These are phyloP conservation scores for Pleurotus pulmonarius DNA, from an alignment of 768 basidiomycete species.

Conservation along the genomic window DNA sequence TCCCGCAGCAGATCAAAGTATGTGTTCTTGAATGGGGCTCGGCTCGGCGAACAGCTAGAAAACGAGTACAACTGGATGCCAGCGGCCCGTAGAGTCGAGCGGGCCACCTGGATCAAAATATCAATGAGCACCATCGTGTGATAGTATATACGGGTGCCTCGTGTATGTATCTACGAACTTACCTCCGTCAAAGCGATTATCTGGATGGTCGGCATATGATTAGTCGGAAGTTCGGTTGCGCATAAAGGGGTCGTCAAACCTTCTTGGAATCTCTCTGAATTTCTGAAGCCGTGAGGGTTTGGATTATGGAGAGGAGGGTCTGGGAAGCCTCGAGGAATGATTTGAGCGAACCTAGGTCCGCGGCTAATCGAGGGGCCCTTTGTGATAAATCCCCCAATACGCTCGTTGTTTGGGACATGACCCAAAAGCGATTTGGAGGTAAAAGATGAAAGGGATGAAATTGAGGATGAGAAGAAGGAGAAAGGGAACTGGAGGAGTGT, in stretches of 20 bases:
- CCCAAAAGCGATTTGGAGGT: background rate
- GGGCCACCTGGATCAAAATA: slow-evolving; percentile 34
- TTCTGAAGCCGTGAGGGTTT: slow-evolving; percentile 13
- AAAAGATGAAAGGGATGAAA: background rate
- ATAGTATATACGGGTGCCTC: background rate
- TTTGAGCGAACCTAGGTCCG: slow-evolving; percentile 23
- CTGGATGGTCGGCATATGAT: slow-evolving; percentile 22
- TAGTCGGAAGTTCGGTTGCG: slow-evolving; percentile 8
- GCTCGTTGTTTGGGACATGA: background rate
- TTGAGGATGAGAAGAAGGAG: slow-evolving; percentile 1
- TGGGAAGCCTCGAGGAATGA: slow-evolving; percentile 26
- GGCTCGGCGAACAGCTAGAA: slow-evolving; percentile 36
- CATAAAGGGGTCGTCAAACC: slow-evolving; percentile 17
- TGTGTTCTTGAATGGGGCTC: slow-evolving; percentile 38
- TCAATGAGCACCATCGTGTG: background rate
- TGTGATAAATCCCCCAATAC: slow-evolving; percentile 1
- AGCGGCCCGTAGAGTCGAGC: slow-evolving; percentile 38
- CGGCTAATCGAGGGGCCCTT: slow-evolving; percentile 15
- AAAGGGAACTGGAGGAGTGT: background rate
- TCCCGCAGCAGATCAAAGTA: slow-evolving; percentile 47
- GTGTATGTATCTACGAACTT: slow-evolving; percentile 13
- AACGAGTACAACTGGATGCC: slow-evolving; percentile 43
- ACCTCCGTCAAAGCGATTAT: slow-evolving; percentile 52
- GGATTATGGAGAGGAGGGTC: slow-evolving; percentile 22
- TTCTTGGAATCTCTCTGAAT: slow-evolving; percentile 29